phyloP scores from a whole-genome alignment of 768 basidiomycete species.

The Russula dissimulans region DNA sequence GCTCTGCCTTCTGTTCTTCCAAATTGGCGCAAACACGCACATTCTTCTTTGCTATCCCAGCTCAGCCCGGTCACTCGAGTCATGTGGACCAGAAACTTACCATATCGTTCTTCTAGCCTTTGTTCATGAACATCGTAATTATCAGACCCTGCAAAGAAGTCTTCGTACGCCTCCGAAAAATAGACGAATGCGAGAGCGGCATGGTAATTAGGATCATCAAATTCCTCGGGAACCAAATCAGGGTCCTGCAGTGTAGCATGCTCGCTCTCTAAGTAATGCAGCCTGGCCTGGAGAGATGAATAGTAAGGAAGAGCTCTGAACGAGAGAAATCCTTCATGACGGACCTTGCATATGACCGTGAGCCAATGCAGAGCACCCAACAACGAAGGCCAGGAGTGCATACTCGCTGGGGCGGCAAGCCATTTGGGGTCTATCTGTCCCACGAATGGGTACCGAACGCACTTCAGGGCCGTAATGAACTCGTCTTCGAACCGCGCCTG shows the following conservation, averaged over 20 bases:
- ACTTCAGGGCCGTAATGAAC: conserved; percentile 63
- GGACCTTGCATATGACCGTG: conserved; percentile 73
- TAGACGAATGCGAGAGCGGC: conserved; percentile 72
- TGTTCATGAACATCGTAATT: conserved; percentile 62
- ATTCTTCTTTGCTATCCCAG: conserved; percentile 52
- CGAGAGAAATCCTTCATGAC: conserved; percentile 18
- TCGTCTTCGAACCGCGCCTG: conserved; percentile 70
- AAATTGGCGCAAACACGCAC: conserved; percentile 56
- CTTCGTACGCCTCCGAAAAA: conserved; percentile 53
- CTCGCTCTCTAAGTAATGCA: conserved; percentile 47
- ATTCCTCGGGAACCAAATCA: conserved; percentile 57
- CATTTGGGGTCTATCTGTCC: conserved; percentile 76
- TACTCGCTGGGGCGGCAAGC: conserved; percentile 78
- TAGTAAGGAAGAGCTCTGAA: not conserved
- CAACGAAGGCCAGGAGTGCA: conserved; percentile 87
- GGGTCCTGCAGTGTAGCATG: conserved; percentile 62
- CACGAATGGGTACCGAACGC: conserved; percentile 73
- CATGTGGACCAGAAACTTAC: conserved; percentile 32
- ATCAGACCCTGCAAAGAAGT: conserved; percentile 61
- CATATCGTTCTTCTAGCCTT: conserved; percentile 65
- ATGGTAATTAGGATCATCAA: conserved; percentile 66
- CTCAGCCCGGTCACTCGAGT: not conserved
- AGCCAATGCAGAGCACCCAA: conserved; percentile 92
- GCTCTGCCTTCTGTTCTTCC: conserved; percentile 42
- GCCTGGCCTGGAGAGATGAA: conserved; percentile 22